Evolutionary conservation across 2,329 filamentous ascomycete genomes (phyloP), one percentile per base, ranked within the genome.

Genomic region (Paraconiothyrium brasiliense): DNA sequence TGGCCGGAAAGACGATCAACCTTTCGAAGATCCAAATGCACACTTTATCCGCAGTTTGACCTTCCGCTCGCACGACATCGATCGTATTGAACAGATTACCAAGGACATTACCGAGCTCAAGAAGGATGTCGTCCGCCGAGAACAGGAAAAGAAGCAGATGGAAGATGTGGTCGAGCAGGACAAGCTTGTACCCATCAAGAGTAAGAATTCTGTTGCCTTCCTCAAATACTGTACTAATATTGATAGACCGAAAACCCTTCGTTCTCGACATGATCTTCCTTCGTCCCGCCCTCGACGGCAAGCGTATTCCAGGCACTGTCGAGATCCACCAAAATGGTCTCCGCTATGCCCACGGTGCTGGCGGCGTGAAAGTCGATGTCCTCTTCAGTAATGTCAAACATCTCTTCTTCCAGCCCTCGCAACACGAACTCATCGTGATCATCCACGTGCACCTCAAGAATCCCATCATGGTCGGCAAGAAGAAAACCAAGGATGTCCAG

Each of bases 261-360:
- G 91, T 94, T 63, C 86, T 99, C 72, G 92, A 97, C 64, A 95
- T 97, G 76, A 93, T 99, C 71, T 99, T 94, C 78, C 92, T 99
- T 68, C 92, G 95, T 60, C 95, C 95, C 54, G 93, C 93, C 0
- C 90, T 98, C 84, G 95, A 99, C 80, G 94, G 94, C 72, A 99
- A 99, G 82, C 93, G 95, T 72, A 92, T 99, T 34, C 92, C 95
- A 48, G 95, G 95, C 73, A 93, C 95, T 76, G 90, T 99, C 43
- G 94, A 98, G 80, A 97, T 99, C 54, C 95, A 99, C 80, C 94
- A 98, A 75, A 99, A 99, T 73, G 95, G 95, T 94, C 91, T 99
- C 60, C 92, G 95, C 63, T 99, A 99, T 79, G 75, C 78, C 86
- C 94, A 82, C 92, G 92, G 56, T 88, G 92, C 57, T 83, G 96